Percentiles rank a stretch among this genome's conserved stretches.
These are phyloP conservation scores for Puccinia triticina DNA, from an alignment of 1,284 basidiomycete genomes.

Conservation along the genomic window DNA sequence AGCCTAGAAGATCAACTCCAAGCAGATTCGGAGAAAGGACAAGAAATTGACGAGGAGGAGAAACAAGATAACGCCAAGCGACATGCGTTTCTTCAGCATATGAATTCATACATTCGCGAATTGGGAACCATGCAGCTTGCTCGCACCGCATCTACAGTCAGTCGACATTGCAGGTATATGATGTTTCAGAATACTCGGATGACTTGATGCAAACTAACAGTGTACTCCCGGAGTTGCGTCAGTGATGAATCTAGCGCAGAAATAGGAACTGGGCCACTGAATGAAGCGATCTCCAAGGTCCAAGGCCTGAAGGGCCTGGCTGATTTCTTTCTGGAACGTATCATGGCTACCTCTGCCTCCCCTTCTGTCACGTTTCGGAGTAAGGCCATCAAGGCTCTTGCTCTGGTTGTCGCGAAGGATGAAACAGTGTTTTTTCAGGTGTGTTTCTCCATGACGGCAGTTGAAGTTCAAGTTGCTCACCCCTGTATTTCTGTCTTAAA, in stretches of 20 bases:
- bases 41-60: conserved; percentile 4
- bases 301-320: conserved; percentile 43
- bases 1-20: not conserved
- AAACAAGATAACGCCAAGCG: not conserved
- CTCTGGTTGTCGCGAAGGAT: conserved; percentile 48
- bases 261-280: not conserved
- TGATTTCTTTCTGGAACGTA: conserved; percentile 43
- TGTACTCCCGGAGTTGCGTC: not conserved
- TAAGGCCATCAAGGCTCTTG: conserved; percentile 51
- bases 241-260: conserved; percentile 11
- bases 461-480: not conserved
- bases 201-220: not conserved
- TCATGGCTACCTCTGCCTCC: conserved; percentile 38
- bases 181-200: not conserved
- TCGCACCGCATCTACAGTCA: not conserved
- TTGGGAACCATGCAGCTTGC: conserved; percentile 33
- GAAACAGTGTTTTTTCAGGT: conserved; percentile 47
- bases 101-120: conserved; percentile 13
- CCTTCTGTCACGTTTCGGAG: conserved; percentile 48
- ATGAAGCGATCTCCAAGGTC: conserved; percentile 43
- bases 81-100: not conserved
- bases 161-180: conserved; percentile 25
- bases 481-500: not conserved
- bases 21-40: not conserved
- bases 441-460: not conserved